Conservation (phyloP, 2,329 filamentous ascomycete species). For the Fusarium sp. region DNA sequence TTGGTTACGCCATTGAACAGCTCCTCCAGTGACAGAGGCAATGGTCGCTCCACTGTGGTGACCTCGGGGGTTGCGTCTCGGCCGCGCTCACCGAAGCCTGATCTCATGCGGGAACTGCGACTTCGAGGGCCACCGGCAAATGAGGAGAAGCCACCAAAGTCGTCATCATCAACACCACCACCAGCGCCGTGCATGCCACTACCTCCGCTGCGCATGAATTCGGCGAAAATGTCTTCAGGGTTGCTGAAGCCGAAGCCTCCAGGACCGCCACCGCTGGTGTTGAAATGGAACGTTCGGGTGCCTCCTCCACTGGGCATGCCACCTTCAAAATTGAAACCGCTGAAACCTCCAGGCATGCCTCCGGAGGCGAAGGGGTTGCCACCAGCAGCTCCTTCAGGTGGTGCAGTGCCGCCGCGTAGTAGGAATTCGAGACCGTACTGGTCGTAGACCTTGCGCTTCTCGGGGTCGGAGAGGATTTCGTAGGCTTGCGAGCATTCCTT, state of each 20-base stretch:
- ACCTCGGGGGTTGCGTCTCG: constrained; percentile 78
- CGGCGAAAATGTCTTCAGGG: constrained; percentile 85
- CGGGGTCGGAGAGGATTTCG: constrained; percentile 96
- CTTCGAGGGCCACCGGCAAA: constrained; percentile 54
- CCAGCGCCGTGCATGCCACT: constrained; percentile 59
- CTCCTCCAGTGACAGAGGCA: constrained; percentile 88
- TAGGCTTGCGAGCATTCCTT: constrained; percentile 98
- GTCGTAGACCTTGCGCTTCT: constrained; percentile 96
- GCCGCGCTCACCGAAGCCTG: constrained; percentile 49
- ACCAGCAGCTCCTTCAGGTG: constrained; percentile 70
- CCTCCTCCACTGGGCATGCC: constrained; percentile 58
- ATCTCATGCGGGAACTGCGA: constrained; percentile 58
- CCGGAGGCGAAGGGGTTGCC: constrained; percentile 70
- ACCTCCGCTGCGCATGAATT: constrained; percentile 75
- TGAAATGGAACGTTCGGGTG: constrained; percentile 73
- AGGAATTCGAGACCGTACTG: constrained; percentile 95
- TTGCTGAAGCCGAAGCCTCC: constrained; percentile 85
- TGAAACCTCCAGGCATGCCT: constrained; percentile 66
- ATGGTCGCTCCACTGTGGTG: constrained; percentile 86
- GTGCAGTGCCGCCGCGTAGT: constrained; percentile 79
- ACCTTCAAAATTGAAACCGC: constrained; percentile 64
- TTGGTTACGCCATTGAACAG: constrained; percentile 88
- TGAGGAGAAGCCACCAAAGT: constrained; percentile 65
- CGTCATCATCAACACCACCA: constrained; percentile 60
- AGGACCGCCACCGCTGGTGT: constrained; percentile 63